Conservation (phyloP, 2,329 filamentous ascomycete species). For the Amesomyces nigricolor region DNA sequence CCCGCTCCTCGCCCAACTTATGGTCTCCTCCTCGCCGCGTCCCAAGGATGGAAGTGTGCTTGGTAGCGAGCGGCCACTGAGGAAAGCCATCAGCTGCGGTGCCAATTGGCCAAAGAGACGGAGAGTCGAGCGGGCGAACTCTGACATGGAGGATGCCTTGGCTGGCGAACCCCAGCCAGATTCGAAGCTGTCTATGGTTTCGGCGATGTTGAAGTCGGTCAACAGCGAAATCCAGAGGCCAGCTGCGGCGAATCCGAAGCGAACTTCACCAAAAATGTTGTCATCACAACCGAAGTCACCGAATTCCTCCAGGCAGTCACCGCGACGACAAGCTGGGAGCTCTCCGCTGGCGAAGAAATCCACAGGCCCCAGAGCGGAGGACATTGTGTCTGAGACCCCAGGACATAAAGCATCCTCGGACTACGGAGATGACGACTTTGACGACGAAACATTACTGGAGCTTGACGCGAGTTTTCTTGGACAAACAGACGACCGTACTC, state of each 20-base stretch:
- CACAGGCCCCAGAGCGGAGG: neutral
- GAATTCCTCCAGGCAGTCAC: slow-evolving; percentile 11
- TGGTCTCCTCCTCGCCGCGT: slow-evolving; percentile 66
- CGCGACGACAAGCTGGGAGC: slow-evolving; percentile 5
- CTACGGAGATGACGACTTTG: slow-evolving; percentile 42
- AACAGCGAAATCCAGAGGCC: slow-evolving; percentile 46
- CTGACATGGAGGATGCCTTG: slow-evolving; percentile 31
- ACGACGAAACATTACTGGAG: slow-evolving; percentile 54
- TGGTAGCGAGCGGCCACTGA: slow-evolving; percentile 45
- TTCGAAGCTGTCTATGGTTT: slow-evolving; percentile 54
- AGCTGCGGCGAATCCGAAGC: slow-evolving; percentile 31
- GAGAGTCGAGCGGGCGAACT: slow-evolving; percentile 48
- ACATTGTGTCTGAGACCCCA: neutral
- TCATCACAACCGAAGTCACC: slow-evolving; percentile 17
- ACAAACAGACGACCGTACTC: slow-evolving; percentile 22
- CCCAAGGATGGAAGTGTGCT: slow-evolving; percentile 37
- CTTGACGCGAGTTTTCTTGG: slow-evolving; percentile 42
- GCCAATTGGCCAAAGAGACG: slow-evolving; percentile 67
- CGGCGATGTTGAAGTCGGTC: slow-evolving; percentile 62
- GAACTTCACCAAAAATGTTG: slow-evolving; percentile 42
- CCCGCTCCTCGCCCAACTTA: slow-evolving; percentile 57
- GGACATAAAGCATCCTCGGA: slow-evolving; percentile 35
- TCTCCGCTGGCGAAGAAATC: slow-evolving; percentile 21
- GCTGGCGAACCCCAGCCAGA: slow-evolving; percentile 40
- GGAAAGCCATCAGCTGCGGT: slow-evolving; percentile 64